Percentiles rank a stretch among this genome's conserved stretches.
phyloP scores from a whole-genome alignment of 2,329 filamentous ascomycete species.

The Aotearoamyces nothofagi region DNA sequence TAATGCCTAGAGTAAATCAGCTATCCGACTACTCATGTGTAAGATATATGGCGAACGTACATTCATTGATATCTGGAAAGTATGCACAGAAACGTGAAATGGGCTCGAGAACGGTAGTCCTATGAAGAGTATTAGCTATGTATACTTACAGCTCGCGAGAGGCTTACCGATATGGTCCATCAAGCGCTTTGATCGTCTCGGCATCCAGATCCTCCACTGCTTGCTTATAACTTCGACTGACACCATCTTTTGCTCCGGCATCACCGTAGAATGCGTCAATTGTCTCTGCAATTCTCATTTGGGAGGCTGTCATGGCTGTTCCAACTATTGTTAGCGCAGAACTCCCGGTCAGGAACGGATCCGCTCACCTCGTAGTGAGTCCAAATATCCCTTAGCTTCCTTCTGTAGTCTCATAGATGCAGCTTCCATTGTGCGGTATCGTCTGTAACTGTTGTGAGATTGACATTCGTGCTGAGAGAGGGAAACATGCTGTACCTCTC shows the following conservation, averaged over 20 bases:
- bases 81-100: slow-evolving; percentile 95
- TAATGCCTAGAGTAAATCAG: slow-evolving; percentile 54
- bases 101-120: slow-evolving; percentile 85
- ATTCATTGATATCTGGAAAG: slow-evolving; percentile 98
- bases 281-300: slow-evolving; percentile 98
- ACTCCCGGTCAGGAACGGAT: not conserved
- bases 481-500: slow-evolving; percentile 58
- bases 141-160: no score
- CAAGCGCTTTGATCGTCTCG: slow-evolving; percentile 95
- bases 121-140: slow-evolving; percentile 22
- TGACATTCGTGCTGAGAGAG: no score
- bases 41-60: slow-evolving; percentile 27
- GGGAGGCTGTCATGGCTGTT: slow-evolving; percentile 94
- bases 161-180: slow-evolving; percentile 77
- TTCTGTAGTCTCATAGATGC: slow-evolving; percentile 87
- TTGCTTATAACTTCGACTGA: slow-evolving; percentile 94
- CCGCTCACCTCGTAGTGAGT: slow-evolving; percentile 68
- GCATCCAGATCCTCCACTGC: slow-evolving; percentile 95
- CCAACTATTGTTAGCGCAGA: slow-evolving; percentile 4
- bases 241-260: slow-evolving; percentile 83
- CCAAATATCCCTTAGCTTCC: slow-evolving; percentile 94
- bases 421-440: slow-evolving; percentile 94
- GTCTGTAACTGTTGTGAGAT: slow-evolving; percentile 39
- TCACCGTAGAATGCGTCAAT: slow-evolving; percentile 99
- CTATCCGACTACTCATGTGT: not conserved